Evolutionary conservation across 768 basidiomycete genomes (phyloP), one percentile per base, ranked within the genome.

Genomic region (Amanita pseudoporphyria): DNA sequence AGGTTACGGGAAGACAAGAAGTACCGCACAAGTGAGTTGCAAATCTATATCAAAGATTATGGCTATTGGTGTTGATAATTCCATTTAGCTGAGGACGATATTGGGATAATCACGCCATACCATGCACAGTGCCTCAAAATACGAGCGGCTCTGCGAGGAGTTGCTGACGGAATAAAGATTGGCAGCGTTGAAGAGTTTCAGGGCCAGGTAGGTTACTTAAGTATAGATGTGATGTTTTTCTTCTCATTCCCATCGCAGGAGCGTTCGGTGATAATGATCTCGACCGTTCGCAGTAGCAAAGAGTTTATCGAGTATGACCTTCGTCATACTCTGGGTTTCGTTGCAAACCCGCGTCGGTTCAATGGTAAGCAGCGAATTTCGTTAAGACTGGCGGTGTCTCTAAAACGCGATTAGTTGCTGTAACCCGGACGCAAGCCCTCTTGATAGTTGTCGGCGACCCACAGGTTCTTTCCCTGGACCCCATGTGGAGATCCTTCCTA

Each of bases 111-210:
- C 16, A 65, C 82, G 0, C 83, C 83, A 1, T 85, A 85, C 56
- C 72, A 79, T 57, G 82, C 80, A 1, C 83, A 85, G 56, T 62
- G 70, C 24, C 67, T 66, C 52, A 81, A 81, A 57, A 74, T 83
- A 18, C 61, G 67, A 39, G 65, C 59, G 49, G 64, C 60, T 53
- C 61, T 50, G 52, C 56, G 57, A 2, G 35, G 43, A 9, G 58
- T 51, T 67, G 56, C 54, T 53, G 33, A 51, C 18, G 69, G 63
- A 9, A 68, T 82, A 56, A 82, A 77, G 52, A 78, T 84, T 9
- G 82, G 80, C 24, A 79, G 76, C 39, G 81, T 82, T 3, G 82
- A 85, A 60, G 78, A 81, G 49, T 83, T 81, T 60, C 82, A 84
- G 58, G 82, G 82, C 2, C 79, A 82, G 62, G 79, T 76, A 12